Conservation (phyloP, 2,329 filamentous ascomycete species). For the Colletotrichum eleusines region DNA sequence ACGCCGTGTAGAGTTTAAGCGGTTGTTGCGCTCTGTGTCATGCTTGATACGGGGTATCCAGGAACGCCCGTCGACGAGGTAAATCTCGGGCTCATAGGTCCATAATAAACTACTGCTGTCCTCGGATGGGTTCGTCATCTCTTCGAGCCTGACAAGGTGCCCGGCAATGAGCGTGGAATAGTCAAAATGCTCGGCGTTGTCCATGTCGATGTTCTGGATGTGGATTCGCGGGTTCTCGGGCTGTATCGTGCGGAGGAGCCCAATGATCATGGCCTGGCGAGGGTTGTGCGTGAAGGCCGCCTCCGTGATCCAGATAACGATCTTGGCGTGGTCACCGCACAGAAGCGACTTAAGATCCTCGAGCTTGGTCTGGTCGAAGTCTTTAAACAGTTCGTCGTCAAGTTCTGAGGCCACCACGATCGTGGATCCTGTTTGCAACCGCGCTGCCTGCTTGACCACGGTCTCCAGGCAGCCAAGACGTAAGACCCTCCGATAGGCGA, state of each 20-base stretch:
- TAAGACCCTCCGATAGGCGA: background rate
- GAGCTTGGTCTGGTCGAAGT: slow-evolving; percentile 42
- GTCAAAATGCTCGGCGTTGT: background rate
- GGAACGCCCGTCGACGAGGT: slow-evolving; percentile 1
- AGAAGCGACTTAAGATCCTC: background rate
- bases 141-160: slow-evolving; percentile 7
- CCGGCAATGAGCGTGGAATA: background rate
- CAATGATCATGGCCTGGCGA: slow-evolving; percentile 40
- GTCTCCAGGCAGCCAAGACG: slow-evolving; percentile 4
- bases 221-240: slow-evolving; percentile 27
- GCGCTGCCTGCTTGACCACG: background rate
- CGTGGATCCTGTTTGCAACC: background rate
- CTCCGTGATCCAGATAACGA: slow-evolving; percentile 45
- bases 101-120: background rate
- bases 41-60: slow-evolving; percentile 30
- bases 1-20: slow-evolving; percentile 22
- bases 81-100: slow-evolving; percentile 21
- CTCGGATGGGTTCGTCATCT: background rate
- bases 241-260: slow-evolving; percentile 28
- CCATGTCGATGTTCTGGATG: slow-evolving; percentile 33
- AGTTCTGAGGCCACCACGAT: slow-evolving; percentile 37
- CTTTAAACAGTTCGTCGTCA: slow-evolving; percentile 46
- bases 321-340: background rate
- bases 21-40: slow-evolving; percentile 20
- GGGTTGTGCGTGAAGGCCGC: slow-evolving; percentile 40